Evolutionary conservation across 257 asterid genomes (phyloP).

Genomic region (Solanum ossicruentum): DNA sequence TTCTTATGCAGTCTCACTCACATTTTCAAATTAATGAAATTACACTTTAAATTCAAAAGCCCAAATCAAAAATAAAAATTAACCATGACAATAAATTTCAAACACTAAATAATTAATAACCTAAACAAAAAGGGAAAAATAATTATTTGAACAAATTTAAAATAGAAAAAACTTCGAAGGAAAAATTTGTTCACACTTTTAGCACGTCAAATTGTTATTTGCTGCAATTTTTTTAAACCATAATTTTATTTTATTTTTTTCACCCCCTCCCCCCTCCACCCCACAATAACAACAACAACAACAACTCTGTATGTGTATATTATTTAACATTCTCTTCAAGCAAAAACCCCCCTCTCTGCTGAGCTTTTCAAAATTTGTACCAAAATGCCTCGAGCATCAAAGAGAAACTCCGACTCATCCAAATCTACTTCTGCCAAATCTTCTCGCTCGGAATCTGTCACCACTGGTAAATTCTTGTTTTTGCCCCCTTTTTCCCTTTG

Average conservation of each 20-base stretch:
- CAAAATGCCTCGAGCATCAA: slow-evolving; percentile 53
- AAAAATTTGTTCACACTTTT: too few relatives aligned
- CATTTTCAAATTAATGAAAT: not conserved
- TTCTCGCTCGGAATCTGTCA: slow-evolving; percentile 32
- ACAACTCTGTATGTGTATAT: not conserved
- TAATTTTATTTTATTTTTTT: not conserved
- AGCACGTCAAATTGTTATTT: too few relatives aligned
- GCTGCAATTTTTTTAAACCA: not conserved
- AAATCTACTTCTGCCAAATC: slow-evolving; percentile 31
- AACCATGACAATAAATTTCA: not conserved
- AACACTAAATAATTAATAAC: not conserved
- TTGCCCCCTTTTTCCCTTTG: not conserved
- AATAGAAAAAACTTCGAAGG: too few relatives aligned
- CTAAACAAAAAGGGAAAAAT: not conserved
- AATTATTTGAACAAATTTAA: too few relatives aligned
- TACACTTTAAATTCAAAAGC: not conserved
- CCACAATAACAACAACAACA: too few relatives aligned
- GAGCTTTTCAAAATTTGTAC: not conserved
- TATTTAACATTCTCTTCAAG: not conserved
- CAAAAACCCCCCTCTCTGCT: not conserved
- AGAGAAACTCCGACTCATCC: slow-evolving; percentile 53
- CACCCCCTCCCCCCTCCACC: too few relatives aligned
- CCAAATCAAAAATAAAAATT: not conserved
- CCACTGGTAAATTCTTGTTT: slow-evolving; percentile 30
- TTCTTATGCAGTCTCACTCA: too few relatives aligned